phyloP scores from a whole-genome alignment of 306 rosid species.

The Albizia julibrissin region DNA sequence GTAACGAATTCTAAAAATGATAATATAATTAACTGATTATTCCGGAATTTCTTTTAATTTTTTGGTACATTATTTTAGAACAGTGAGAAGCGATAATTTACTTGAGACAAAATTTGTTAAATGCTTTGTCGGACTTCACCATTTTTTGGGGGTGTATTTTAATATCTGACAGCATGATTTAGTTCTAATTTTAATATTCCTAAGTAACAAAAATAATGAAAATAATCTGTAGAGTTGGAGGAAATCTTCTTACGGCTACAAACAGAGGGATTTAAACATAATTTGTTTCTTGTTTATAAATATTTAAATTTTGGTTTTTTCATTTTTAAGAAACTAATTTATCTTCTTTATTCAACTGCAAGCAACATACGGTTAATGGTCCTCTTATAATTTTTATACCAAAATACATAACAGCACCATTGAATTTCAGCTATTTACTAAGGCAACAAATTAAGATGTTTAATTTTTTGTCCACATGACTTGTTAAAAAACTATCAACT shows the following conservation, averaged over 20 bases:
- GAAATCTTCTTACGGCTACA: neutral
- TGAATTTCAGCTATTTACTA: neutral
- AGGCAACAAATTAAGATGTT: neutral
- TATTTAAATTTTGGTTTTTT: too few species aligned
- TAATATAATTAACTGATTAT: neutral
- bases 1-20: conserved; percentile 14
- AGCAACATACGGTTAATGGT: too few species aligned
- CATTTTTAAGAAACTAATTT: too few species aligned
- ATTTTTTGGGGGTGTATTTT: neutral
- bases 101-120: neutral
- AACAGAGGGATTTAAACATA: neutral
- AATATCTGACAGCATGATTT: neutral
- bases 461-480: neutral
- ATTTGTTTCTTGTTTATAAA: neutral
- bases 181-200: neutral
- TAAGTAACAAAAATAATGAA: neutral
- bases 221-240: neutral
- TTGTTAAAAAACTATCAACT: neutral
- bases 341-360: too few species aligned
- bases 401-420: neutral
- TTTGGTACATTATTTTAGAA: neutral
- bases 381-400: neutral
- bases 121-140: neutral
- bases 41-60: neutral
- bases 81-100: neutral